These are phyloP conservation scores for Volvox carteri DNA, from an alignment of 163 green algal species.

Conservation along the genomic window DNA sequence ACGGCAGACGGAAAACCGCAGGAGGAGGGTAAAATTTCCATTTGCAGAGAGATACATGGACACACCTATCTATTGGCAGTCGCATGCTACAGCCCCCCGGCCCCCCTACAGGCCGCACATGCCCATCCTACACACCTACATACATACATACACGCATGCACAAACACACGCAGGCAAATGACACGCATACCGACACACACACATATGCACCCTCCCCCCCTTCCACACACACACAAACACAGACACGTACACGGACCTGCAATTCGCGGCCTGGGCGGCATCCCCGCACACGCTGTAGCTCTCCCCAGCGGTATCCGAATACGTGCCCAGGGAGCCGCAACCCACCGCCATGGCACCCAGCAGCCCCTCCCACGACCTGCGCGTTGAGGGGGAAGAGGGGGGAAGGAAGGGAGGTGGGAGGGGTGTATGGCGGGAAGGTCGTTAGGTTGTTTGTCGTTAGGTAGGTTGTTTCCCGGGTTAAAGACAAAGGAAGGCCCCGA, in stretches of 20 bases:
- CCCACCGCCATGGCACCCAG: slow-evolving; percentile 27
- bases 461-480: no score
- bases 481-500: neutral
- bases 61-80: no score
- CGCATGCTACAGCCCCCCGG: no score
- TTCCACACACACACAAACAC: neutral
- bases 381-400: neutral
- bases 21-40: neutral
- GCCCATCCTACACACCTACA: neutral
- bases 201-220: neutral
- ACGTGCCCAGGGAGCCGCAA: slow-evolving; percentile 32
- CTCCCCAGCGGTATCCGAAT: neutral
- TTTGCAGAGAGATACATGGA: neutral
- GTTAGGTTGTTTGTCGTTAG: no score
- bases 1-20: neutral
- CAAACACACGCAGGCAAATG: neutral
- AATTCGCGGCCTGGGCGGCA: neutral
- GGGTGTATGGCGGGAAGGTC: no score
- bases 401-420: no score
- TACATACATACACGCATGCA: neutral
- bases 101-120: neutral
- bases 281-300: slow-evolving; percentile 15
- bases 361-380: slow-evolving; percentile 28
- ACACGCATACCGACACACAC: no score
- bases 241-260: slow-evolving; percentile 30